These are phyloP conservation scores for Planoprotostelium fungivorum DNA, from an alignment of 78 protist species.

Conservation along the genomic window DNA sequence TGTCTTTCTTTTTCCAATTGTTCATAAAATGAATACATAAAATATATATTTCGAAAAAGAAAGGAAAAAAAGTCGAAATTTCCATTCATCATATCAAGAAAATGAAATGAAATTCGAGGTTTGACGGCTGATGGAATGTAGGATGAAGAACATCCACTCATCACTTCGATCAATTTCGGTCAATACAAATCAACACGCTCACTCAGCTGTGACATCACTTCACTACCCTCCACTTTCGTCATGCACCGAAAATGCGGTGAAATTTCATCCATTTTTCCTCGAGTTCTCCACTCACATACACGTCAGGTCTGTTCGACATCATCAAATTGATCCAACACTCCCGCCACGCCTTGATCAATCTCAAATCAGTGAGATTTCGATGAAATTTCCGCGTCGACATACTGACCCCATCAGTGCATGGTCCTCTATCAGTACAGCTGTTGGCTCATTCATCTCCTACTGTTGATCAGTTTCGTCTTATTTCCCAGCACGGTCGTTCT, in stretches of 20 bases:
- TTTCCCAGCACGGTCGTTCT: slow-evolving; percentile 28
- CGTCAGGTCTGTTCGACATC: slow-evolving; percentile 51
- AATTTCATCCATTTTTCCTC: not conserved
- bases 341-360: slow-evolving; percentile 43
- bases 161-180: slow-evolving; percentile 40
- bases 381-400: slow-evolving; percentile 31
- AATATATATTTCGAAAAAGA: no score
- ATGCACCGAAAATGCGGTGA: slow-evolving; percentile 23
- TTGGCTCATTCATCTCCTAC: not conserved
- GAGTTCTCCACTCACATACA: not conserved
- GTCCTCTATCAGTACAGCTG: not conserved
- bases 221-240: slow-evolving; percentile 42
- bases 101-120: not conserved
- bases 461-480: slow-evolving; percentile 35
- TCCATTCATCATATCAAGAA: slow-evolving; percentile 9
- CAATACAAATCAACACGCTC: slow-evolving; percentile 33
- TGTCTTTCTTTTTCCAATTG: no score
- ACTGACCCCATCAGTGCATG: slow-evolving; percentile 9
- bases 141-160: slow-evolving; percentile 33
- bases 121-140: not conserved
- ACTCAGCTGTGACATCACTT: slow-evolving; percentile 45
- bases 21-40: no score
- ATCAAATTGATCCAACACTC: slow-evolving; percentile 52
- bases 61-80: slow-evolving; percentile 17
- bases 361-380: not conserved